Base-by-base conservation (phyloP, 306 rosid species). In the Glycine tomentella region DNA sequence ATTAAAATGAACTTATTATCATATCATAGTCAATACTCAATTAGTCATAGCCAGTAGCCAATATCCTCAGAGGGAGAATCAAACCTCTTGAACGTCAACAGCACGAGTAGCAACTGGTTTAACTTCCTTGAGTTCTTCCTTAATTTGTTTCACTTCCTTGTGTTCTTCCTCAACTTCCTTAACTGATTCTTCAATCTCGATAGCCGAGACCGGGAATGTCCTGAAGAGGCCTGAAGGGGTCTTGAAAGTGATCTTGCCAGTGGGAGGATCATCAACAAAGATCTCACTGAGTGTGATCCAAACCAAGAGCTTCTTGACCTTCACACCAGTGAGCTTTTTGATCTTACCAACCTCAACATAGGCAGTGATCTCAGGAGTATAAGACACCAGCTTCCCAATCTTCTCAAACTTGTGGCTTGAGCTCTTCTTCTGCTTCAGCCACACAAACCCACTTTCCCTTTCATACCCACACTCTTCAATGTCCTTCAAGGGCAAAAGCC, bases 271-370 rank as follows among this genome's bases (percentile, higher is more conserved):
- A 82, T 93, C 94, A 34, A 88, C 33, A 75, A 17, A 87, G 79
- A 96, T 93, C 8, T 96, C 99, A 69, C 67, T 59, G 0, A 96
- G 87, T 0, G 93, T 13, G 4, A 96, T 20, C 99, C 99, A 96
- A 36, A 96, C 0, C 84, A 93, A 48, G 5, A 96, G 92, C 90
- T 93, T 98, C 87, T 93, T 96, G 36, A 89, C 79, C 87, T 92
- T 92, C 69, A 96, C 99, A n/a, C 99, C 99, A 1, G 90, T 96
- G 1, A 96, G 94, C 82, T 93, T 96, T 90, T 84, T 93, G 89
- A 96, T 96, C 90, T 81, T 96, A 61, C 88, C 87, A 3, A 34
- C 16, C 85, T 92, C n/a, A 11, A 92, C 91, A 52, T 12, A 12
- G 25, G 98, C 99, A 1, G 98, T 89, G 61, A 93, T 97, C 56